Base-by-base conservation (phyloP, 2,329 filamentous ascomycete genomes). In the Monosporascus sp. region DNA sequence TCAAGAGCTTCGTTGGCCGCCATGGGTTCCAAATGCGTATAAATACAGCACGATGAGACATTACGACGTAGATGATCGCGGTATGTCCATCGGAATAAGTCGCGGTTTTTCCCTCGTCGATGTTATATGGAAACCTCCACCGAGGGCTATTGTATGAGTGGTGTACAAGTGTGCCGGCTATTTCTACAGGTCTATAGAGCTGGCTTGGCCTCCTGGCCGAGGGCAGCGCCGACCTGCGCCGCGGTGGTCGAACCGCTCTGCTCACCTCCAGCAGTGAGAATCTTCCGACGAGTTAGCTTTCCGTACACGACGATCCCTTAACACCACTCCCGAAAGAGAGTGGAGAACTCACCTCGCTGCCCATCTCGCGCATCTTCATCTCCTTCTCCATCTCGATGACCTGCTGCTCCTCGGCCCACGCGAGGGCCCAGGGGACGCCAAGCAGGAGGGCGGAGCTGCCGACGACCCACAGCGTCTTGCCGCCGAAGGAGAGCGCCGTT, bases 301-400 rank as follows among this genome's bases (percentile, higher is more conserved):
- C 18, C 17, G 8, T 28, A 17, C 14, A 26, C 7, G 17, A 26
- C 14, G 37, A 17, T 28, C 41, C n/a, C 11, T 31, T 15, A 20
- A 8, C n/a, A 14, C 8, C 37, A 8, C 6, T 44, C 14, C 9
- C 7, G 18, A 17, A 41, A 41, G 17, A 41, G 22, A 7, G 14
- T 2, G 3, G 22, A 14, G 14, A 37, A 41, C 78, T 59, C 51
- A 69, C 66, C 54, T 96, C 90, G 68, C 88, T 87, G 59, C 91
- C 91, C 67, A 88, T 84, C 82, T 96, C 90, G 72, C 94, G 88
- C 90, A 96, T 94, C 73, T 88, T 86, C 83, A 92, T 91, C 78
- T 97, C 93, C 73, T 91, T 86, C 84, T 99, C 94, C 91, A 97
- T 95, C 78, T 96, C 93, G 60, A 93, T 80, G 71, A 96, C 85